These are phyloP conservation scores for Backusella parvicylindrica DNA, from an alignment of 192 early-diverging fungal species.

Conservation along the genomic window DNA sequence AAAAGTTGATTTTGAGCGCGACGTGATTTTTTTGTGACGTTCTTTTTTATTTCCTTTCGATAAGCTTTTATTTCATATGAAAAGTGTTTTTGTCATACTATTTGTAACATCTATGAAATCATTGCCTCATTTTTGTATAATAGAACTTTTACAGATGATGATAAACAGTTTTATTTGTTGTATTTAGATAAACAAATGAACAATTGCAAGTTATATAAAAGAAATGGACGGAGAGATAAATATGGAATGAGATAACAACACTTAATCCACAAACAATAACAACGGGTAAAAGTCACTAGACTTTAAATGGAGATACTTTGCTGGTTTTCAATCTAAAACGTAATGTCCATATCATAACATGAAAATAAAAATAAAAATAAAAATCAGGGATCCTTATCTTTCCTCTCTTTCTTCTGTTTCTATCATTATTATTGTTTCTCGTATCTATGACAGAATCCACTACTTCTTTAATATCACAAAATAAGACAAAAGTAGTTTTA, in stretches of 20 bases:
- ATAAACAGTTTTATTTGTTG: no score
- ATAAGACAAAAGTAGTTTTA: background rate
- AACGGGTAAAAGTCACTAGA: background rate
- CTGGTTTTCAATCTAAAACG: conserved; percentile 1
- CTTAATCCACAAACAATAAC: background rate
- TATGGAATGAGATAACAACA: background rate
- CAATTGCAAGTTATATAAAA: background rate
- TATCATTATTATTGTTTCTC: background rate
- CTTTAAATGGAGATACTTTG: background rate
- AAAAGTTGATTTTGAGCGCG: background rate
- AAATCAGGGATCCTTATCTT: background rate
- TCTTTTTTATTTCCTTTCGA: background rate
- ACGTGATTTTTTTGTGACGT: background rate
- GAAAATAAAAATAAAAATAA: background rate
- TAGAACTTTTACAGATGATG: no score
- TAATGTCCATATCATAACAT: background rate
- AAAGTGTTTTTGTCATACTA: background rate
- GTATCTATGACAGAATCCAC: background rate
- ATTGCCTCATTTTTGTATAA: background rate
- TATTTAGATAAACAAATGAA: background rate
- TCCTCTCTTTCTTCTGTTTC: background rate
- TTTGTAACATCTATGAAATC: background rate
- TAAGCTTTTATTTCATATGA: no score
- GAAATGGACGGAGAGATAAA: background rate
- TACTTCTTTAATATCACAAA: background rate